phyloP scores from a whole-genome alignment of 129 eudicot species.

The Flaveria bidentis region DNA sequence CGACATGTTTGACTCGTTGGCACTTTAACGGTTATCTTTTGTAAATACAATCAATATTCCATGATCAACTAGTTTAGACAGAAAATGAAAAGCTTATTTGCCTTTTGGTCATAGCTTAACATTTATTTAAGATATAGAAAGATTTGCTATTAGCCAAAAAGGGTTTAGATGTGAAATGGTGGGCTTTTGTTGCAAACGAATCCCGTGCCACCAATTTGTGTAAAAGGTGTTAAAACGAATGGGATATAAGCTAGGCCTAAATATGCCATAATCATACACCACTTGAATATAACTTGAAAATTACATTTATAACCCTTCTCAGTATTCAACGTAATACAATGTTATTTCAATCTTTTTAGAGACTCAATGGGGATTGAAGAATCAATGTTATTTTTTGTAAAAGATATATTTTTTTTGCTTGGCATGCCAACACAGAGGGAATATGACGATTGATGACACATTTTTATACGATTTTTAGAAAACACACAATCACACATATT shows the following conservation, averaged over 20 bases:
- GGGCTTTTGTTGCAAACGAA: slow-evolving; percentile 44
- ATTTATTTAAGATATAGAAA: not conserved
- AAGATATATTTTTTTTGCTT: no score
- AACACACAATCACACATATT: no score
- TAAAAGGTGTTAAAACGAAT: slow-evolving; percentile 23
- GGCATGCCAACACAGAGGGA: no score
- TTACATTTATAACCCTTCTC: not conserved
- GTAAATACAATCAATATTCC: not conserved
- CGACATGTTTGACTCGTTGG: not conserved
- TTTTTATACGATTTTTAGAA: no score
- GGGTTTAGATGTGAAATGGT: slow-evolving; percentile 36
- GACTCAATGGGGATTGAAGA: no score
- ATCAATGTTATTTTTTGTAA: no score
- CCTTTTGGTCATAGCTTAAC: not conserved
- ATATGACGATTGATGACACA: no score
- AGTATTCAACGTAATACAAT: no score
- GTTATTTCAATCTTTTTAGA: no score
- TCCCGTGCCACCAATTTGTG: slow-evolving; percentile 38
- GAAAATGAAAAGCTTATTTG: not conserved
- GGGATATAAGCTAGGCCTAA: slow-evolving; percentile 32
- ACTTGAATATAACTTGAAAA: not conserved
- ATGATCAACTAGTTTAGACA: not conserved
- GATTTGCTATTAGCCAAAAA: slow-evolving; percentile 26
- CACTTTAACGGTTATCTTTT: not conserved
- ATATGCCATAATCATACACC: slow-evolving; percentile 14